These are phyloP conservation scores for Chrysochromulina parva DNA, from an alignment of 78 protist genomes.

Conservation along the genomic window DNA sequence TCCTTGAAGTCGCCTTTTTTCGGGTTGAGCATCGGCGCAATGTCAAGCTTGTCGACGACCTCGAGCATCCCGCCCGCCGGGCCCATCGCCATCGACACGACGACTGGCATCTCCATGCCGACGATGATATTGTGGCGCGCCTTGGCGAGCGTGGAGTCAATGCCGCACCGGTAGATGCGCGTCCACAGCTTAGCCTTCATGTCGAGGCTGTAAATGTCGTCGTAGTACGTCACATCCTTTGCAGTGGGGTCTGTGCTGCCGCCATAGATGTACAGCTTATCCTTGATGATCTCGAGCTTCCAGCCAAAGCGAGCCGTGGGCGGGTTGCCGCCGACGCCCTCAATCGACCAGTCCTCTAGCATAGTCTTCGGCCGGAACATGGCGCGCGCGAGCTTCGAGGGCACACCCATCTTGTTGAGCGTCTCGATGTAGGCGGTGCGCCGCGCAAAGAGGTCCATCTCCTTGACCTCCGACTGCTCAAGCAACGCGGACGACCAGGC, in stretches of 20 bases:
- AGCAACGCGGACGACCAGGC: neutral
- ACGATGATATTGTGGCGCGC: neutral
- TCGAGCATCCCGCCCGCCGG: neutral
- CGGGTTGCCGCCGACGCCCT: neutral
- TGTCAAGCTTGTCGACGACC: neutral
- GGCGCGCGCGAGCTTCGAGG: neutral
- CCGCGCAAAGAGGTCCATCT: neutral
- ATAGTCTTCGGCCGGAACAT: neutral
- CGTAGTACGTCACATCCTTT: neutral
- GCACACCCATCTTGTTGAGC: neutral
- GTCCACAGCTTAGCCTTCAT: neutral
- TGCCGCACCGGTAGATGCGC: neutral
- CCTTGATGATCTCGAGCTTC: neutral
- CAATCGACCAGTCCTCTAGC: neutral
- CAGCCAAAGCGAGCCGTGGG: neutral
- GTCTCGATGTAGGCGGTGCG: neutral
- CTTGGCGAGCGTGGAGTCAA: neutral
- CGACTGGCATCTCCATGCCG: neutral
- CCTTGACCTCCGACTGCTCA: neutral
- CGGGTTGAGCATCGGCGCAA: neutral
- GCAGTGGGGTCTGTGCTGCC: neutral
- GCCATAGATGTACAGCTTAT: neutral
- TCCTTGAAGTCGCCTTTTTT: neutral
- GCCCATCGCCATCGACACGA: neutral
- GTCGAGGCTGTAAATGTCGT: neutral